A percentile compares a stretch with the other conserved stretches of the same genome.
Evolutionary conservation across 2,329 filamentous ascomycete genomes (phyloP).

Genomic region (Phaeomoniella chlamydospora): DNA sequence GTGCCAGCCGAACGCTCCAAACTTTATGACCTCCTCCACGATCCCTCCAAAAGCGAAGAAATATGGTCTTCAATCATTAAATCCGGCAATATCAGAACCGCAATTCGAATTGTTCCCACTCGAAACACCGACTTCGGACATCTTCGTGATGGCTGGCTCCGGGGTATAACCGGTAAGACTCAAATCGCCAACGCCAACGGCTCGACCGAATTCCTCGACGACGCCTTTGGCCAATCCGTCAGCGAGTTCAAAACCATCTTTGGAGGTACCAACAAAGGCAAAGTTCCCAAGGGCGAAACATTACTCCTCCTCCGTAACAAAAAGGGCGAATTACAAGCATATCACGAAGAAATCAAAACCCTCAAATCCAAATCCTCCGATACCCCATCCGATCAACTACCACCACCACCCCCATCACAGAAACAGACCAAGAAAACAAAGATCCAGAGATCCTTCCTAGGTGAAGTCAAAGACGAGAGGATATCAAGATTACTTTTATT

Average conservation of each 20-base stretch:
- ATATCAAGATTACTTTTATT: conserved; percentile 74
- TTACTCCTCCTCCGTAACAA: conserved; percentile 57
- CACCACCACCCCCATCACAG: too few species aligned
- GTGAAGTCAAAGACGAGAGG: conserved; percentile 62
- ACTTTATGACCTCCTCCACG: conserved; percentile 54
- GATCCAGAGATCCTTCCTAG: conserved; percentile 43
- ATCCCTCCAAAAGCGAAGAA: conserved; percentile 52
- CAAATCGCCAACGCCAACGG: conserved; percentile 36
- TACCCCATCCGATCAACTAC: too few species aligned
- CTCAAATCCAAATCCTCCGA: conserved; percentile 14
- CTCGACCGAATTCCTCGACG: conserved; percentile 36
- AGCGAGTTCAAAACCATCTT: conserved; percentile 71
- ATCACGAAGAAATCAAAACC: conserved; percentile 36
- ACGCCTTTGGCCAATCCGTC: conserved; percentile 61
- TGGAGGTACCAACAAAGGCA: conserved; percentile 49
- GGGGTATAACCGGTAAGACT: conserved; percentile 63
- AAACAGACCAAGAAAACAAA: conserved; percentile 22
- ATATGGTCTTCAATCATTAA: conserved; percentile 62
- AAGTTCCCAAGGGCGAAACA: conserved; percentile 66
- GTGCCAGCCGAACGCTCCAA: conserved; percentile 68
- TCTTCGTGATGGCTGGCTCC: conserved; percentile 78
- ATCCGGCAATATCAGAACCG: conserved; percentile 54
- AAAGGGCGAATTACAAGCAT: conserved; percentile 50
- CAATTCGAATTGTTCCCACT: conserved; percentile 76
- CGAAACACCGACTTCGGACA: conserved; percentile 90